Conservation (phyloP, 495 filamentous ascomycete genomes). For the Choiromyces venosus region DNA sequence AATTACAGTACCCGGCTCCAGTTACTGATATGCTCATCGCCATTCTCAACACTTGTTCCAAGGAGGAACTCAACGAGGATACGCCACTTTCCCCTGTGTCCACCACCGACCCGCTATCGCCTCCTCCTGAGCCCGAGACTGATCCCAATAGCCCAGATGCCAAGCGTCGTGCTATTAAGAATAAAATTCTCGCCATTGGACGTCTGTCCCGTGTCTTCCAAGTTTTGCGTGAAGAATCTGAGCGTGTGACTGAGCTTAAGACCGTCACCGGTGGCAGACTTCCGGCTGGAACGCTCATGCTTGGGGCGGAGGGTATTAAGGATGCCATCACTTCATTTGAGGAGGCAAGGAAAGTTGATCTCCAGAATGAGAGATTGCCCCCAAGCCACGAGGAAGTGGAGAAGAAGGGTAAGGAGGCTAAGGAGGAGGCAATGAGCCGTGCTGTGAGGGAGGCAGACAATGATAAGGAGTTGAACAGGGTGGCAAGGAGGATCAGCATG, state of each 20-base stretch:
- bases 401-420: constrained; percentile 68
- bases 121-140: constrained; percentile 51
- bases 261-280: constrained; percentile 89
- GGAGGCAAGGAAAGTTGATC: constrained; percentile 94
- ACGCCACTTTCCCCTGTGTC: constrained; percentile 59
- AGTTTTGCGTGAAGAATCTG: constrained; percentile 93
- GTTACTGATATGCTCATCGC: constrained; percentile 98
- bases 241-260: constrained; percentile 94
- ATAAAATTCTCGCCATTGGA: constrained; percentile 97
- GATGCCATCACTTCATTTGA: constrained; percentile 97
- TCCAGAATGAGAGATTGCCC: constrained; percentile 91
- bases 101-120: constrained; percentile 61
- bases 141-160: constrained; percentile 78
- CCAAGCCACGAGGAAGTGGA: constrained; percentile 88
- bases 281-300: constrained; percentile 92
- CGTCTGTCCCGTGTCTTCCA: constrained; percentile 97
- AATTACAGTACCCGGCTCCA: constrained; percentile 7
- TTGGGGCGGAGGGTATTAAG: constrained; percentile 97
- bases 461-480: constrained; percentile 72
- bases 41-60: constrained; percentile 94
- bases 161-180: constrained; percentile 94
- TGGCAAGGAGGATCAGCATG: constrained; percentile 93
- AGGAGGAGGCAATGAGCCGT: constrained; percentile 73
- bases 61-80: constrained; percentile 85
- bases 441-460: constrained; percentile 84